Base-by-base conservation (phyloP, 2,329 filamentous ascomycete genomes). In the Ramularia collo-cygni region DNA sequence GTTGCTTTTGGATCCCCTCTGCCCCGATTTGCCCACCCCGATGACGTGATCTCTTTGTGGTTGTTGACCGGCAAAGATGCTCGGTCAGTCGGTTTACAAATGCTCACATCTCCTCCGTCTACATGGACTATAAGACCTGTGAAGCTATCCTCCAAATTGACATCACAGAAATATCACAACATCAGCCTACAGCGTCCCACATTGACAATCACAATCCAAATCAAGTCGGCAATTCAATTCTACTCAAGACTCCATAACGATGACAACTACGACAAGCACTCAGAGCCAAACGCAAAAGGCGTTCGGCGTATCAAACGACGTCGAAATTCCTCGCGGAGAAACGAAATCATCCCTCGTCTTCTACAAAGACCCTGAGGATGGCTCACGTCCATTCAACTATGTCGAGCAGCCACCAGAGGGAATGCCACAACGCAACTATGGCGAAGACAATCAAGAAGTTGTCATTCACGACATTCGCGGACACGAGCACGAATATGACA, bases 401-500 rank as follows among this genome's bases (percentile, higher is more conserved):
- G 80, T 87, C 53, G 21, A 85, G 48, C 60, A 66, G 7, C 77
- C 76, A 0, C 76, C 81, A 0, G 62, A 70, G 2, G 81, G 79
- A 42, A 56, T 72, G 17, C 77, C 79, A 0, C 73, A 77, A 55
- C 72, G 73, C 48, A 93, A 93, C 71, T 84, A 76, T 62, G 62
- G 62, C 38, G 64, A 70, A 43, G 52, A 62, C 28, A 31, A 60
- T 7, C 69, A 77, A 15, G 58, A 70, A 2, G 75, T 86, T 19
- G 57, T 59, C 4, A 74, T 95, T 54, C 67, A 72, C 46, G 88
- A 95, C 65, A 72, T 89, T 53, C 83, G 88, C 38, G 83, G 81
- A 36, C 70, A 68, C 37, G 86, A 92, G 58, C 57, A 67, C 3
- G 65, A 72, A 13, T 89, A 81, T 64, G 73, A 63, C 6, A 73